Evolutionary conservation across 73 alveolate genomes (phyloP).

Genomic region (Paramecium biaurelia): DNA sequence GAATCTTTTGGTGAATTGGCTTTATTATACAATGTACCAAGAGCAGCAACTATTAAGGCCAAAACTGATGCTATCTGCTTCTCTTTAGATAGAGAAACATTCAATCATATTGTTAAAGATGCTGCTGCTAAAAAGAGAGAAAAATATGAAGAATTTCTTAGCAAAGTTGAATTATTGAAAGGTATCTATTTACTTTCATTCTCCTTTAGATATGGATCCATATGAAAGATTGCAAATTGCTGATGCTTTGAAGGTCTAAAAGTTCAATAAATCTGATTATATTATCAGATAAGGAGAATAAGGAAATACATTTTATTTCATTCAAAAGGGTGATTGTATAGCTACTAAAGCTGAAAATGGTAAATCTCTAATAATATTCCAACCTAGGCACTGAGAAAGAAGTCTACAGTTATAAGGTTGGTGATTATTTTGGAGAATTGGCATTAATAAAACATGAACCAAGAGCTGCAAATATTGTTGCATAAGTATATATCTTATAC

Average conservation of each 20-base stretch:
- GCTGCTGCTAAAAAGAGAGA: conserved; percentile 95
- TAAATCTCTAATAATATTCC: not conserved
- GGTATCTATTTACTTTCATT: not conserved
- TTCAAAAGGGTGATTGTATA: conserved; percentile 90
- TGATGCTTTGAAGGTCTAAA: conserved; percentile 94
- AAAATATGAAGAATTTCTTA: conserved; percentile 87
- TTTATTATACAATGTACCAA: conserved; percentile 86
- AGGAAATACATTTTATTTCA: conserved; percentile 98
- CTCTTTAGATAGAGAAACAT: conserved; percentile 94
- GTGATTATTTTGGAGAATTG: conserved; percentile 98
- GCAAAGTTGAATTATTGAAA: conserved; percentile 76
- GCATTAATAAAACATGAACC: conserved; percentile 94
- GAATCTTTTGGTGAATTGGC: conserved; percentile 94
- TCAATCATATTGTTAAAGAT: conserved; percentile 92
- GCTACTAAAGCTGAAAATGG: conserved; percentile 81
- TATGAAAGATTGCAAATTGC: conserved; percentile 97
- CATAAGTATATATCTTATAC: conserved; percentile 44
- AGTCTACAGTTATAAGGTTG: conserved; percentile 82
- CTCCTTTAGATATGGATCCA: conserved; percentile 88
- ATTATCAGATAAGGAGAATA: conserved; percentile 92
- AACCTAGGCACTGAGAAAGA: conserved; percentile 71
- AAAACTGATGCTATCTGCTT: conserved; percentile 79
- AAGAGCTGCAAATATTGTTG: conserved; percentile 95
- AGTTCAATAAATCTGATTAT: conserved; percentile 79
- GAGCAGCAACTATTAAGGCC: conserved; percentile 97